phyloP scores from a whole-genome alignment of 2,329 filamentous ascomycete species.

The Trichoderma arundinaceum region DNA sequence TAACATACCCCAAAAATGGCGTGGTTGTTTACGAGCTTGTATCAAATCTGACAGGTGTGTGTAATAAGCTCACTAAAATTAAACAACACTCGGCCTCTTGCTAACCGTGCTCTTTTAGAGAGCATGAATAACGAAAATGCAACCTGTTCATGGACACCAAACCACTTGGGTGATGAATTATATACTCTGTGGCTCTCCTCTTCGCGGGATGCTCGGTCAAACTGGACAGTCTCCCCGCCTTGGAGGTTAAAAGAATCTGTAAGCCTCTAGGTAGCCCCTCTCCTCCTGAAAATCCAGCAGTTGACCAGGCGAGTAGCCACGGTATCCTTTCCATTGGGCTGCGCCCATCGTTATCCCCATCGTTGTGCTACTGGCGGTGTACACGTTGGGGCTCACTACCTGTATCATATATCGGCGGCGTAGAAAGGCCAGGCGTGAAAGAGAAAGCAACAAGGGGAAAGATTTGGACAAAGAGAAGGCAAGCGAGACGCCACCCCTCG shows the following conservation, averaged over 20 bases:
- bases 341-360: constrained; percentile 42
- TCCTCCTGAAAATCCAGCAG: neutral
- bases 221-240: constrained; percentile 43
- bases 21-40: constrained; percentile 41
- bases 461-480: constrained; percentile 26
- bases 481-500: constrained; percentile 30
- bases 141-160: constrained; percentile 42
- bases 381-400: constrained; percentile 39
- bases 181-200: constrained; percentile 43
- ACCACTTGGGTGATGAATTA: constrained; percentile 38
- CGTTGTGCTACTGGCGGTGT: constrained; percentile 41
- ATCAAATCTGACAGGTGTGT: constrained; percentile 43
- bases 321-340: constrained; percentile 37
- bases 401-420: constrained; percentile 41
- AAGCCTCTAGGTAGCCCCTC: constrained; percentile 15
- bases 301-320: constrained; percentile 35
- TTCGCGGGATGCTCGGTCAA: constrained; percentile 35
- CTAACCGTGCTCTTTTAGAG: constrained; percentile 34
- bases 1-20: constrained; percentile 43
- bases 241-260: constrained; percentile 41
- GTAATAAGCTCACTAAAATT: neutral
- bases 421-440: constrained; percentile 36
- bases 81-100: constrained; percentile 8
- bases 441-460: constrained; percentile 33
- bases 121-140: constrained; percentile 35